Percentiles rank a stretch among this genome's conserved stretches.
Evolutionary conservation across 257 asterid genomes (phyloP).

Genomic region (Nicotiana knightiana): DNA sequence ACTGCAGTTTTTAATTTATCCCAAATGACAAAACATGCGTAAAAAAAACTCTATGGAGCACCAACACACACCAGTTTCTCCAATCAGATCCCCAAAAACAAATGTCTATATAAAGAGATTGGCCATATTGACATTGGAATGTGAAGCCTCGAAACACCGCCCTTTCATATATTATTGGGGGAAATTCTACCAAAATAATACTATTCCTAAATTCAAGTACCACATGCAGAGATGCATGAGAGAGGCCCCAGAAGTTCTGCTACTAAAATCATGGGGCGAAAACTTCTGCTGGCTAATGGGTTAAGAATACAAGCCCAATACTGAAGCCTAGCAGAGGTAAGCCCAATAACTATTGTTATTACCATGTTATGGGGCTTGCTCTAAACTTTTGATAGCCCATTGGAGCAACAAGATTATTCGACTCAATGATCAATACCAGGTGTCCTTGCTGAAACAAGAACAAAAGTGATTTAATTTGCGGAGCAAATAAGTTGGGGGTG

Average conservation of each 20-base stretch:
- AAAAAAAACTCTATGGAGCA: background rate
- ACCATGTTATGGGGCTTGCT: background rate
- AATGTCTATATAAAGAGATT: background rate
- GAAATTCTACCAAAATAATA: background rate
- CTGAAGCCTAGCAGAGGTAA: background rate
- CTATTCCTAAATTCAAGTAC: background rate
- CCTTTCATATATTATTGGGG: background rate
- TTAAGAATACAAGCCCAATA: background rate
- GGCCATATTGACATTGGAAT: background rate
- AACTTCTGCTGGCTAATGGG: background rate
- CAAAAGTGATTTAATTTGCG: too few species aligned
- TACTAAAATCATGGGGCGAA: background rate
- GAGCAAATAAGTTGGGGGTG: too few species aligned
- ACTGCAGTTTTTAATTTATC: background rate
- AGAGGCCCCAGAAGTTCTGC: background rate
- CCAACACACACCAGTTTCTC: background rate
- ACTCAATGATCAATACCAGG: background rate
- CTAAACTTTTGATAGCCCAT: background rate
- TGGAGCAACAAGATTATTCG: background rate
- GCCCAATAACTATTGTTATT: background rate
- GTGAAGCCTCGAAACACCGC: constrained; percentile 8
- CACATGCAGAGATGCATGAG: background rate
- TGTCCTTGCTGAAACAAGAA: background rate
- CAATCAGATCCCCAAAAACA: background rate
- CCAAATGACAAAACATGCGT: background rate